phyloP scores from a whole-genome alignment of 2,329 filamentous ascomycete genomes.

The Pyricularia sp. region DNA sequence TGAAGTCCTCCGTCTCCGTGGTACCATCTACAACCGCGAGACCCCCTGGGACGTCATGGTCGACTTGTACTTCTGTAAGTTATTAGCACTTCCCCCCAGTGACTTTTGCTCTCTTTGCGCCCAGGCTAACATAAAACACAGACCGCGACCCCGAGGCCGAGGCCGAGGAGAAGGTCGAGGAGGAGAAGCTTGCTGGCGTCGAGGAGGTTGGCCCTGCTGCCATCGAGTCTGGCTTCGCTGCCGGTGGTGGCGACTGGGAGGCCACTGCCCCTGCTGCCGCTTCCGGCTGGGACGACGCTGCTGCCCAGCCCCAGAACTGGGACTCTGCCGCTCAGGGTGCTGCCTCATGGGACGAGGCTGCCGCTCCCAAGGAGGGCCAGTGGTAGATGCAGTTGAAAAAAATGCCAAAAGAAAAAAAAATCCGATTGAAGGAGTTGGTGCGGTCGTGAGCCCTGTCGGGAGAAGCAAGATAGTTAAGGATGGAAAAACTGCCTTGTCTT shows the following conservation, averaged over 20 bases:
- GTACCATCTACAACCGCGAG: conserved; percentile 92
- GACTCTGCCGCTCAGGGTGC: conserved; percentile 46
- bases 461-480: conserved; percentile 9
- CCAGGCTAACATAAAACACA: conserved; percentile 16
- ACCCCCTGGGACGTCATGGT: conserved; percentile 98
- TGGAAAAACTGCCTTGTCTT: neutral
- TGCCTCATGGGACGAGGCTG: conserved; percentile 39
- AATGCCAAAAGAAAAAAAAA: conserved; percentile 4
- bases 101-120: neutral
- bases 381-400: conserved; percentile 31
- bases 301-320: conserved; percentile 61
- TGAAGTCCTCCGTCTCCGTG: conserved; percentile 98
- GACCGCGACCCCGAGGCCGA: conserved; percentile 98
- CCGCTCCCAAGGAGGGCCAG: conserved; percentile 37
- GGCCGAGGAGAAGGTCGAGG: conserved; percentile 94
- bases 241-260: conserved; percentile 72
- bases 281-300: conserved; percentile 48
- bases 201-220: conserved; percentile 77
- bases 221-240: conserved; percentile 69
- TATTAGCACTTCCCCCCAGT: neutral
- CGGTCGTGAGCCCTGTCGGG: conserved; percentile 7
- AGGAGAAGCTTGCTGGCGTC: conserved; percentile 80
- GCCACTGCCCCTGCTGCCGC: conserved; percentile 52
- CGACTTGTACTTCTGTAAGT: conserved; percentile 96
- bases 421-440: neutral